Percentiles rank a stretch among this genome's conserved stretches.
These are phyloP conservation scores for Solanum rostratum DNA, from an alignment of 257 asterid species.

Conservation along the genomic window DNA sequence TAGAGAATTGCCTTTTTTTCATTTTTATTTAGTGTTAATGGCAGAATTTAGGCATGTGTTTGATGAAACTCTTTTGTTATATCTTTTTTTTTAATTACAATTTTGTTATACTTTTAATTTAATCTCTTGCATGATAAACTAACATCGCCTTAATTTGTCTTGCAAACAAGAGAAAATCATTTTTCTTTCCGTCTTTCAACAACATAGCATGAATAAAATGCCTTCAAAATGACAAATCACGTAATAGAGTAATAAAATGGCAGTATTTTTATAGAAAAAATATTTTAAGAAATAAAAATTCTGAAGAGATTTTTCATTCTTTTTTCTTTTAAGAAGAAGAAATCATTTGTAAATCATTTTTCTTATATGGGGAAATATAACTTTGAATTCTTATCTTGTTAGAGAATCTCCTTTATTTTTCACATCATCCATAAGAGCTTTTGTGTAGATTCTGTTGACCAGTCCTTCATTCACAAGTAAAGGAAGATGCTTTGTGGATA, in stretches of 20 bases:
- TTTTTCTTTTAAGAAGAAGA: too few relatives aligned
- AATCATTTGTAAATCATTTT: background rate
- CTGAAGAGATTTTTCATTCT: too few relatives aligned
- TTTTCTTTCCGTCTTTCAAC: too few relatives aligned
- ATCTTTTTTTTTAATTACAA: too few relatives aligned
- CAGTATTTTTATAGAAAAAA: too few relatives aligned
- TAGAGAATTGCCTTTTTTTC: background rate
- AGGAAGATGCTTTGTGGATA: background rate
- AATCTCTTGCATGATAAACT: background rate
- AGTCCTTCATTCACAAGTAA: background rate
- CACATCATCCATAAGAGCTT: background rate
- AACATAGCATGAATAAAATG: too few relatives aligned
- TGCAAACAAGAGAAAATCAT: too few relatives aligned
- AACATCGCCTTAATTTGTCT: background rate
- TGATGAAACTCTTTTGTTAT: background rate
- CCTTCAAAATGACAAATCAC: too few relatives aligned
- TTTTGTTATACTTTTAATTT: background rate
- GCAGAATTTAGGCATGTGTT: background rate
- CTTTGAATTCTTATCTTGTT: background rate
- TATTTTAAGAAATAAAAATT: too few relatives aligned
- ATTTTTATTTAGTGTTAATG: background rate
- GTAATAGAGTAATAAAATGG: too few relatives aligned
- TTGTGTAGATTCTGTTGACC: background rate
- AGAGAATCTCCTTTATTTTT: background rate
- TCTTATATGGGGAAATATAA: background rate